phyloP scores from a whole-genome alignment of 306 rosid genomes.

The Malus fusca region DNA sequence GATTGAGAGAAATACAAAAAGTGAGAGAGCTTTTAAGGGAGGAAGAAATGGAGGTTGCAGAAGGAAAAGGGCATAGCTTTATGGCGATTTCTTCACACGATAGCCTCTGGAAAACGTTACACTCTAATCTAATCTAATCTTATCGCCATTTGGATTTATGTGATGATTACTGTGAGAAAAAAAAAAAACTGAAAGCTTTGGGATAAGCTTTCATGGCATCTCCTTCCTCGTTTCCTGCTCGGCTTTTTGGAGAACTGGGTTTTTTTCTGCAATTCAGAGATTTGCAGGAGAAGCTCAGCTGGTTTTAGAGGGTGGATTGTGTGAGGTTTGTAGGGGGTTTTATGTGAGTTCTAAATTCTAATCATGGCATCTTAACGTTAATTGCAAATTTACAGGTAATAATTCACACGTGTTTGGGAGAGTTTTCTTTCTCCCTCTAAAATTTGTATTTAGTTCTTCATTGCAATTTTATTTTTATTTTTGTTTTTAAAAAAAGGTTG shows the following conservation, averaged over 20 bases:
- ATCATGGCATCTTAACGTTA: not conserved
- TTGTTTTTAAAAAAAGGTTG: not conserved
- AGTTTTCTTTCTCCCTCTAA: not conserved
- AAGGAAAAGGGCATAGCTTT: not conserved
- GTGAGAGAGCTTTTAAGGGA: not conserved
- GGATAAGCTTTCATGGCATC: not conserved
- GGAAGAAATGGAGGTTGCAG: slow-evolving; percentile 6
- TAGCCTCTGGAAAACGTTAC: slow-evolving; percentile 7
- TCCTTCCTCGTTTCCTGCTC: not conserved
- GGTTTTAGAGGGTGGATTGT: not conserved
- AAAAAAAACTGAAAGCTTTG: not conserved
- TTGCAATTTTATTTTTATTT: not conserved
- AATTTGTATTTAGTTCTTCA: not conserved
- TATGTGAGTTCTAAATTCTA: not conserved
- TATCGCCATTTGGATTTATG: not conserved
- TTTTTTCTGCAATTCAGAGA: not conserved
- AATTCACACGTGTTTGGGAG: not conserved
- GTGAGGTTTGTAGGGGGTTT: not conserved
- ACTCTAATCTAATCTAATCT: not conserved
- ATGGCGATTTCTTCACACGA: slow-evolving; percentile 3
- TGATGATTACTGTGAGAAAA: not conserved
- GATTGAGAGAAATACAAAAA: not conserved
- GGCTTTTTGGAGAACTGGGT: not conserved
- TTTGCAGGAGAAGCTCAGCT: not conserved
- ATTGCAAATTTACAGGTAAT: not conserved